phyloP scores from a whole-genome alignment of 805 yeast genomes.

The Candida palmyrensis region DNA sequence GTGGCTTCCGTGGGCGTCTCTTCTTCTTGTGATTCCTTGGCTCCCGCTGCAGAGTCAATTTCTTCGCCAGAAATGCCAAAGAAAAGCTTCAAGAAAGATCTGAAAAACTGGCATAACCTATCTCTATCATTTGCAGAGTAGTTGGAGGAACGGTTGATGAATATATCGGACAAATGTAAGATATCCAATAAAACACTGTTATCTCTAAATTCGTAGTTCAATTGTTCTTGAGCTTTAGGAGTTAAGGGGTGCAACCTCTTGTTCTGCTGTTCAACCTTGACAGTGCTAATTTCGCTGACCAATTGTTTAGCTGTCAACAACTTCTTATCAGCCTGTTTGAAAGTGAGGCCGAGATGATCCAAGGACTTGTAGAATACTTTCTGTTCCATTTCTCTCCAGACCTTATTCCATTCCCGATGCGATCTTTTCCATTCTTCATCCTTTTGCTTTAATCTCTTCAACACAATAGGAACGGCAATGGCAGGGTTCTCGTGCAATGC shows the following conservation, averaged over 20 bases:
- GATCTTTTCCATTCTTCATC: conserved; percentile 99
- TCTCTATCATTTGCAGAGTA: conserved; percentile 81
- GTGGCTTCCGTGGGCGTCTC: conserved; percentile 11
- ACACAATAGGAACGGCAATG: conserved; percentile 88
- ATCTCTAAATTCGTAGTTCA: conserved; percentile 62
- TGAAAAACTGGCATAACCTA: conserved; percentile 64
- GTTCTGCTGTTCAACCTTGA: conserved; percentile 85
- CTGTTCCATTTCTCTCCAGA: conserved; percentile 98
- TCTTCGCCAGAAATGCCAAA: conserved; percentile 54
- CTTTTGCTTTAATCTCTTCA: conserved; percentile 90
- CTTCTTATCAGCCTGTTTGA: conserved; percentile 95
- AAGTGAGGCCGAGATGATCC: conserved; percentile 93
- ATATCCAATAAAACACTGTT: conserved; percentile 69
- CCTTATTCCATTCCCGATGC: conserved; percentile 97
- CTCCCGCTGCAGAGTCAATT: conserved; percentile 35
- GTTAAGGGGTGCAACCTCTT: conserved; percentile 82
- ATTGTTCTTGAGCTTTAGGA: conserved; percentile 76
- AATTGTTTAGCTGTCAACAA: conserved; percentile 83
- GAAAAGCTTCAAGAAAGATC: conserved; percentile 65
- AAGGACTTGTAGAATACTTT: conserved; percentile 89
- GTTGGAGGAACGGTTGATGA: conserved; percentile 61
- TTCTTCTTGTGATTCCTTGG: conserved; percentile 11
- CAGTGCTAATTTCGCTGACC: conserved; percentile 86
- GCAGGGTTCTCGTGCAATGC: conserved; percentile 95
- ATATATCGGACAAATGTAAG: conserved; percentile 58